A percentile compares a stretch with the other conserved stretches of the same genome.
phyloP scores from a whole-genome alignment of 2,329 filamentous ascomycete species.

The Gnomoniopsis sp. region DNA sequence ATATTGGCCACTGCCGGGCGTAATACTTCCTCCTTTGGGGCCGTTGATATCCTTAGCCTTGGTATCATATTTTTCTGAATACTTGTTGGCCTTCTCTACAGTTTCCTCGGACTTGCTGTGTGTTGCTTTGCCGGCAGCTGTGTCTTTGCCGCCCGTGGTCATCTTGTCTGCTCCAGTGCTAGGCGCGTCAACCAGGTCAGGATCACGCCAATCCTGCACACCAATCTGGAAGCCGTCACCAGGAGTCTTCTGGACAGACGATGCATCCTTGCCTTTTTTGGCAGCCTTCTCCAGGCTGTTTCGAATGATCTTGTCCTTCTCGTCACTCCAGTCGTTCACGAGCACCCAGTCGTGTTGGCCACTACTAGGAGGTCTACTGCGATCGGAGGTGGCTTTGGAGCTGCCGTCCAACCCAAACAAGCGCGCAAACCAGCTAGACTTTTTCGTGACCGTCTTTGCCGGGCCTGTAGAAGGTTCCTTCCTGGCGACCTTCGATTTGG shows the following conservation, averaged over 20 bases:
- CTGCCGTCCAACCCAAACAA: constrained; percentile 35
- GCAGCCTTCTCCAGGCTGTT: constrained; percentile 34
- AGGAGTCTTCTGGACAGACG: constrained; percentile 20
- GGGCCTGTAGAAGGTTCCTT: constrained; percentile 1
- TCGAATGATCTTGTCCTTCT: constrained; percentile 19
- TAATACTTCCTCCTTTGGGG: constrained; percentile 64
- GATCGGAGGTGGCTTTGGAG: constrained; percentile 38
- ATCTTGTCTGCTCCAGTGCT: constrained; percentile 28
- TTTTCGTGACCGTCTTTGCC: not conserved
- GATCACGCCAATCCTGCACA: constrained; percentile 84
- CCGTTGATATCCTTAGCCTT: constrained; percentile 29
- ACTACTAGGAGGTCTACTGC: constrained; percentile 66
- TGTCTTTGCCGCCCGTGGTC: constrained; percentile 3
- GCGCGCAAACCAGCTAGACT: constrained; percentile 42
- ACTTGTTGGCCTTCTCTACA: constrained; percentile 23
- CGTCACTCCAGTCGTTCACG: constrained; percentile 53
- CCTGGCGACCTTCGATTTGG: constrained; percentile 8
- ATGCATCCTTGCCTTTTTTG: constrained; percentile 27
- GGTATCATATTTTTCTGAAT: constrained; percentile 15
- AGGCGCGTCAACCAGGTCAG: constrained; percentile 58
- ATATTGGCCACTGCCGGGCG: constrained; percentile 72
- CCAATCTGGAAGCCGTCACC: constrained; percentile 73
- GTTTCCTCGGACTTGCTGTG: constrained; percentile 12
- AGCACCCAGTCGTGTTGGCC: constrained; percentile 72
- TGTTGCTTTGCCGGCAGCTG: constrained; percentile 1